Evolutionary conservation across 805 yeast species (phyloP), one percentile per base, ranked within the genome.

Genomic region (Starmerella kuoi): DNA sequence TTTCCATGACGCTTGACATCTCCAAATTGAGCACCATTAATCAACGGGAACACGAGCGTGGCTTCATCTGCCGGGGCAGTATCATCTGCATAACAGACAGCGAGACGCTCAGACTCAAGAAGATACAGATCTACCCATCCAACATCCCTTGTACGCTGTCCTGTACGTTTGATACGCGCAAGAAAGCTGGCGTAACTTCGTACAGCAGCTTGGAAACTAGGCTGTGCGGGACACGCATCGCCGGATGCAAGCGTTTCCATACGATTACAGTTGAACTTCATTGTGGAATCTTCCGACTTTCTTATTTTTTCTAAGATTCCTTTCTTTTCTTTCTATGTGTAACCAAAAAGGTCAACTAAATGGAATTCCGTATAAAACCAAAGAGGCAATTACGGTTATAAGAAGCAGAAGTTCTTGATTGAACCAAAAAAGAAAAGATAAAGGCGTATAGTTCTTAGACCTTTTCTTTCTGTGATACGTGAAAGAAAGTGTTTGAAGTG

Each of bases 1-100:
- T 43, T 41, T 14, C 54, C 54, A 28, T 49, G 53, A 11, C 54
- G 53, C 34, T 40, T 46, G 24, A 49, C 44, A 17, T 35, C 41
- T 19, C 46, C 44, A 33, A 50, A 48, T 31, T 38, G 43, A 4
- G 45, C 31, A 1, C 53, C 50, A 2, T n/a, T 14, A 25, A 50
- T 19, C 11, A 43, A 26, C 2, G 52, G 54, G 31, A 50, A 50
- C 24, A 44, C 28, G 11, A 50, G 40, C 21, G 30, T 25, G 22
- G 31, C 28, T 22, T 37, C 40, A 21, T 20, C 26, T 3, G 21
- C 19, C 7, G 3, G 4, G 20, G 12, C 28, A 3, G 19, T 19
- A n/a, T 44, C 41, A 8, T 24, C 30, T n/a, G 42, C 22, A 17
- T 40, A 24, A 37, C 50, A 47, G 8, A 48, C 17, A 9, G 52